Evolutionary conservation across 192 early-diverging fungal genomes (phyloP).

Genomic region (Phlyctochytrium arcticum): DNA sequence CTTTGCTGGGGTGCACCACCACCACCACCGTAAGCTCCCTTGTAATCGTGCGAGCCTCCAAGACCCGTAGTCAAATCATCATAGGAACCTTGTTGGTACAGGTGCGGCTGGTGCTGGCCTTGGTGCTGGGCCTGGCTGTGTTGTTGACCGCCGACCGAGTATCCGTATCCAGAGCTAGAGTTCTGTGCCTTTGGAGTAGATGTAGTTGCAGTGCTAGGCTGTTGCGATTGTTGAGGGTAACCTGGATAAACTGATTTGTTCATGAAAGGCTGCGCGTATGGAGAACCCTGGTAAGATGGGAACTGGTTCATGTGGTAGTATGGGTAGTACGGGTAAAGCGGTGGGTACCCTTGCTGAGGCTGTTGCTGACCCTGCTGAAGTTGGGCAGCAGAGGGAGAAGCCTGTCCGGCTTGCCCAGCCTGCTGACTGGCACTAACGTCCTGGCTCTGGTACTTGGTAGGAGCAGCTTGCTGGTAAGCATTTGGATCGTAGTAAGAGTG

Average conservation of each 20-base stretch:
- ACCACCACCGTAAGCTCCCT: constrained; percentile 14
- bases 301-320: constrained; percentile 76
- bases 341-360: constrained; percentile 61
- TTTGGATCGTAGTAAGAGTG: constrained; percentile 29
- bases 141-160: background rate
- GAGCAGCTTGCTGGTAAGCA: constrained; percentile 7
- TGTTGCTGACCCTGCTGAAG: constrained; percentile 33
- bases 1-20: constrained; percentile 11
- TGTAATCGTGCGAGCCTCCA: constrained; percentile 17
- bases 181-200: background rate
- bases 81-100: constrained; percentile 21
- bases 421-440: constrained; percentile 2
- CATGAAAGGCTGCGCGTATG: constrained; percentile 86
- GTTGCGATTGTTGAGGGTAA: constrained; percentile 49
- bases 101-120: constrained; percentile 16
- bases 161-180: background rate
- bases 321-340: constrained; percentile 75
- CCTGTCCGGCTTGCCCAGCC: constrained; percentile 12
- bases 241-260: constrained; percentile 89
- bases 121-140: constrained; percentile 4
- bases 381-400: constrained; percentile 6
- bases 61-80: constrained; percentile 18
- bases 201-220: constrained; percentile 14
- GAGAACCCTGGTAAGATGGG: constrained; percentile 75
- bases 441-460: constrained; percentile 8